Conservation (phyloP, 2,329 filamentous ascomycete species). For the Paecilomyces formosus region DNA sequence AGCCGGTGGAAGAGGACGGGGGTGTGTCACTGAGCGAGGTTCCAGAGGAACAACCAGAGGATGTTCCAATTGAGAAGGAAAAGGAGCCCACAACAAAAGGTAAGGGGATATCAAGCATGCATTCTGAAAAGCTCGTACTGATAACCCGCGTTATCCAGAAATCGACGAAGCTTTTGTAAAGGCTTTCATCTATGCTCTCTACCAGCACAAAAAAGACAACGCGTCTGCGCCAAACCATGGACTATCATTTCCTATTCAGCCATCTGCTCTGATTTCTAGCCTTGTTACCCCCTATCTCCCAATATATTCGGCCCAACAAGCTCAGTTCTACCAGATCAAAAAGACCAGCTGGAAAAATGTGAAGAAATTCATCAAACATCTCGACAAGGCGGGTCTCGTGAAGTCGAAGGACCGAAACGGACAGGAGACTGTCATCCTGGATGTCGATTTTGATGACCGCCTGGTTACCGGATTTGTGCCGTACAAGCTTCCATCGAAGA, state of each 20-base stretch:
- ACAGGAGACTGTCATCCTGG: slow-evolving; percentile 56
- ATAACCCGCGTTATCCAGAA: slow-evolving; percentile 38
- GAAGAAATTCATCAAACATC: slow-evolving; percentile 61
- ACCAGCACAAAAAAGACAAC: slow-evolving; percentile 52
- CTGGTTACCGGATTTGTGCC: slow-evolving; percentile 51
- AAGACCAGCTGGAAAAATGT: slow-evolving; percentile 65
- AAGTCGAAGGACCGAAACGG: slow-evolving; percentile 59
- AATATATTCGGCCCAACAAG: slow-evolving; percentile 47
- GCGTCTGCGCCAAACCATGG: slow-evolving; percentile 45
- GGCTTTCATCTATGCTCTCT: slow-evolving; percentile 57
- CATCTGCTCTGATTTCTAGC: slow-evolving; percentile 56
- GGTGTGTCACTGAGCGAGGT: slow-evolving; percentile 34
- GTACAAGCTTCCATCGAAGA: slow-evolving; percentile 56
- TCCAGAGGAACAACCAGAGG: slow-evolving; percentile 10
- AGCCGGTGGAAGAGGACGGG: slow-evolving; percentile 34
- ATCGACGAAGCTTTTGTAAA: slow-evolving; percentile 59
- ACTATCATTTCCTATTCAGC: slow-evolving; percentile 55
- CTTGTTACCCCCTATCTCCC: slow-evolving; percentile 62
- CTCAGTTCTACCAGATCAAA: slow-evolving; percentile 57
- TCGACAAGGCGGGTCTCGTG: slow-evolving; percentile 57
- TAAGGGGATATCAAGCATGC: slow-evolving; percentile 16
- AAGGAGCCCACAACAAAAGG: slow-evolving; percentile 52
- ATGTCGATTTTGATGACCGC: slow-evolving; percentile 56
- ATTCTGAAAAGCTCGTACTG: slow-evolving; percentile 6
- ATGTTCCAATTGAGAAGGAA: slow-evolving; percentile 29